phyloP scores from a whole-genome alignment of 768 basidiomycete species.

The Mycena amicta region DNA sequence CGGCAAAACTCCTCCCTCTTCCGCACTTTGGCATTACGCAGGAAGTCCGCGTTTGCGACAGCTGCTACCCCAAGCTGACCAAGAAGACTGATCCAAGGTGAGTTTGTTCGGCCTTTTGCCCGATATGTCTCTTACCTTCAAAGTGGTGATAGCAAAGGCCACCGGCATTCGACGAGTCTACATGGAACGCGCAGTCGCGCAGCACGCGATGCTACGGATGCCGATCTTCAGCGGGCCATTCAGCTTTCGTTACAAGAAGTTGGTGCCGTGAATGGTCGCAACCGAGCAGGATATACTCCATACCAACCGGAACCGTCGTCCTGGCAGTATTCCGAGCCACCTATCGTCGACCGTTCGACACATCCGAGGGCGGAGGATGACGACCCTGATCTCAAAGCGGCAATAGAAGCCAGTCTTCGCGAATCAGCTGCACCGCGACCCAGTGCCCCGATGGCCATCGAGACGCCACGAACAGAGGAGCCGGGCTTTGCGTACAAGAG shows the following conservation, averaged over 20 bases:
- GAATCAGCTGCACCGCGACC: slow-evolving; percentile 80
- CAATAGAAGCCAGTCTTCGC: slow-evolving; percentile 93
- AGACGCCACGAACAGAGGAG: slow-evolving; percentile 53
- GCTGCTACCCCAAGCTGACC: slow-evolving; percentile 77
- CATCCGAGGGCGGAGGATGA: slow-evolving; percentile 69
- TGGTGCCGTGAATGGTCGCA: slow-evolving; percentile 46
- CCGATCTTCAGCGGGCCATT: slow-evolving; percentile 92
- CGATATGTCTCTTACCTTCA: too few species aligned
- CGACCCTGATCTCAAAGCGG: slow-evolving; percentile 88
- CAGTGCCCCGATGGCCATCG: slow-evolving; percentile 70
- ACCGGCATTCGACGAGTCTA: slow-evolving; percentile 57
- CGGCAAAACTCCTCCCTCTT: slow-evolving; percentile 77
- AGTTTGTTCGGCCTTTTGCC: too few species aligned
- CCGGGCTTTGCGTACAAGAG: slow-evolving; percentile 35
- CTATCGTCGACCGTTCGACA: slow-evolving; percentile 59
- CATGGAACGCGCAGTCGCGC: slow-evolving; percentile 56
- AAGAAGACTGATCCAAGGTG: slow-evolving; percentile 66
- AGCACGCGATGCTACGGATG: slow-evolving; percentile 70
- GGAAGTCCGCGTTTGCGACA: slow-evolving; percentile 92
- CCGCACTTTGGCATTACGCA: slow-evolving; percentile 94
- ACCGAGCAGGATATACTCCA: slow-evolving; percentile 70
- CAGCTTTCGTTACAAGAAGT: slow-evolving; percentile 86
- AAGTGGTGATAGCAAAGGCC: slow-evolving; percentile 53
- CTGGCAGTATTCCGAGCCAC: slow-evolving; percentile 72
- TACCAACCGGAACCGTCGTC: slow-evolving; percentile 54